phyloP scores from a whole-genome alignment of 495 filamentous ascomycete species.

The Amniculicola lignicola region DNA sequence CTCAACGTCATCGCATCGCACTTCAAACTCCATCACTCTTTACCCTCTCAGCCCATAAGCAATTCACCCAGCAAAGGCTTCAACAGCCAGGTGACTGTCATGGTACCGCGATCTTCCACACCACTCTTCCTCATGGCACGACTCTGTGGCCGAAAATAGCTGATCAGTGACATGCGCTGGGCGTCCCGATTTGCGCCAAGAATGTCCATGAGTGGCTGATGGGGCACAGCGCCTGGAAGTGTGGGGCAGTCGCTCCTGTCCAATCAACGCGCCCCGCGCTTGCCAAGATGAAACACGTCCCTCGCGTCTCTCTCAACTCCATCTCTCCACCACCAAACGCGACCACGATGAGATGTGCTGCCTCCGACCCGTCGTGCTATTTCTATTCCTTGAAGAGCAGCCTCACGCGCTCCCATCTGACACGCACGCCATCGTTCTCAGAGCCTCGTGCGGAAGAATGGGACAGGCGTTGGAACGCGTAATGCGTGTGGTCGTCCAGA shows the following conservation, averaged over 20 bases:
- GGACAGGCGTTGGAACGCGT: too few species aligned
- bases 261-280: slow-evolving; percentile 27
- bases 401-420: too few species aligned
- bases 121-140: too few species aligned
- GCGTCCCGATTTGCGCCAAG: too few species aligned
- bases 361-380: slow-evolving; percentile 12
- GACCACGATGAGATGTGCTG: not conserved
- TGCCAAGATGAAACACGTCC: slow-evolving; percentile 8
- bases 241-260: too few species aligned
- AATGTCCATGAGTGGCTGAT: slow-evolving; percentile 17
- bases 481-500: too few species aligned
- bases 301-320: slow-evolving; percentile 20
- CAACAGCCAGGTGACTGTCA: too few species aligned
- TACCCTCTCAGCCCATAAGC: not conserved
- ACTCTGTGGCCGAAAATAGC: slow-evolving; percentile 4
- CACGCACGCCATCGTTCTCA: too few species aligned
- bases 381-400: slow-evolving; percentile 1
- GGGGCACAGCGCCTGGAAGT: slow-evolving; percentile 29
- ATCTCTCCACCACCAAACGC: slow-evolving; percentile 4
- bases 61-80: too few species aligned
- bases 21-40: not conserved
- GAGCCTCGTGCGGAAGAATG: too few species aligned
- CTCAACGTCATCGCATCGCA: slow-evolving; percentile 11
- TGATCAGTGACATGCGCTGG: too few species aligned
- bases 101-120: too few species aligned